Base-by-base conservation (phyloP, 169 alveolate species). In the Cryptosporidium meleagridis region DNA sequence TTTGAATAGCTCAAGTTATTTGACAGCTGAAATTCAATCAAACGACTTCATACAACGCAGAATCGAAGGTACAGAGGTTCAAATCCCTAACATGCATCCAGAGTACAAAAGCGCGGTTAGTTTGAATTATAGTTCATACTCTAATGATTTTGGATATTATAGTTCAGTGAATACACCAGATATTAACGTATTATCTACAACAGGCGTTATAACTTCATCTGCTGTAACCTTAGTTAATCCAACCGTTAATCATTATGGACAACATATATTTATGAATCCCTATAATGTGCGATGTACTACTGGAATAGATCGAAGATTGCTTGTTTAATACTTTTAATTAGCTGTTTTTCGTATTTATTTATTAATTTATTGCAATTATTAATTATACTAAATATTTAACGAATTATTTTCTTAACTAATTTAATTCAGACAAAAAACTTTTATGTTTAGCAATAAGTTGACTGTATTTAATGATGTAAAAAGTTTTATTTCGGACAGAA, bases 241-340 rank as follows among this genome's bases (percentile, higher is more conserved):
- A 18, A 59, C 86, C 1, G 71, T 73, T 29, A 73, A 59, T 41
- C 86, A 55, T 37, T 73, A 73, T 73, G 86, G 86, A 73, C 70
- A 41, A 53, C 69, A 52, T 16, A 29, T 73, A 29, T 21, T 73
- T 55, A 55, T 73, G 68, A 73, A 73, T 39, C 68, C 86, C 33
- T 73, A 35, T 41, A 73, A 31, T 41, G 14, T 73, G 41, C 72
- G 86, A 52, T 73, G 86, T 39, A 59, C 69, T 23, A 73, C 70
- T 14, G 86, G 86, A n/a, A 39, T 73, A 18, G 86, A 73, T 37
- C 44, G 55, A 73, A 52, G 70, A 59, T 29, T 73, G 41, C 68
- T 73, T 55, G 86, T 73, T 73, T 73, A 73, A 73, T 23, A 55
- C 23, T 55, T 55, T 55, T 55, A 55, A 55, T 55, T 55, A 55